Percentiles rank a stretch among this genome's conserved stretches.
These are phyloP conservation scores for Hydrangea macrophylla DNA, from an alignment of 148 eudicot species.

Conservation along the genomic window DNA sequence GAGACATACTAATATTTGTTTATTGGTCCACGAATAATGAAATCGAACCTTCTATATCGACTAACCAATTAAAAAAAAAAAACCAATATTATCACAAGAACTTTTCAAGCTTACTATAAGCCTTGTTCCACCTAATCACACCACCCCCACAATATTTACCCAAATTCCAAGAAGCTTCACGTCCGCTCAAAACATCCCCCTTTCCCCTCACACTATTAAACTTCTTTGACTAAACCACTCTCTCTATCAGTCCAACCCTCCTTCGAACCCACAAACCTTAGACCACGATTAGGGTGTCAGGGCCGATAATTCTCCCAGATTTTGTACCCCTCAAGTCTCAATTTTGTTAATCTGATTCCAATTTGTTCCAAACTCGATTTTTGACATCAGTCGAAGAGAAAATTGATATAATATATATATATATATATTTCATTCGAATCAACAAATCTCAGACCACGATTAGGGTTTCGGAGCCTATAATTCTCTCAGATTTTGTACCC, in stretches of 20 bases:
- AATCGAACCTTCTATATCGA: not conserved
- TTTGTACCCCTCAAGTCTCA: not conserved
- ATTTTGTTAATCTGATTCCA: not conserved
- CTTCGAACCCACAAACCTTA: not conserved
- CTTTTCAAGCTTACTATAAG: not conserved
- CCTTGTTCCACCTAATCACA: not conserved
- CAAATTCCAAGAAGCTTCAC: slow-evolving; percentile 18
- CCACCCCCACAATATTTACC: not conserved
- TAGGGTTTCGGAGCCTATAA: not conserved
- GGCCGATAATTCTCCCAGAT: not conserved
- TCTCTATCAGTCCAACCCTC: not conserved
- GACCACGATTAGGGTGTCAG: not conserved
- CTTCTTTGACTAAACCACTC: slow-evolving; percentile 19
- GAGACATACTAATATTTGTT: too few species aligned
- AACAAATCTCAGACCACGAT: not conserved
- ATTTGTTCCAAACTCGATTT: not conserved
- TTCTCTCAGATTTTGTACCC: not conserved
- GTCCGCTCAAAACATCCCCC: not conserved
- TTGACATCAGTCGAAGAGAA: not conserved
- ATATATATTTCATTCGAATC: not conserved
- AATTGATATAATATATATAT: not conserved
- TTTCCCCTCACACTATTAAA: not conserved
- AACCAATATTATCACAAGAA: not conserved
- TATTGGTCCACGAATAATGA: too few species aligned
- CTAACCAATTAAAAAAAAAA: not conserved